Evolutionary conservation across 352 stramenopile genomes (phyloP).

Genomic region (Phytophthora citrophthora): DNA sequence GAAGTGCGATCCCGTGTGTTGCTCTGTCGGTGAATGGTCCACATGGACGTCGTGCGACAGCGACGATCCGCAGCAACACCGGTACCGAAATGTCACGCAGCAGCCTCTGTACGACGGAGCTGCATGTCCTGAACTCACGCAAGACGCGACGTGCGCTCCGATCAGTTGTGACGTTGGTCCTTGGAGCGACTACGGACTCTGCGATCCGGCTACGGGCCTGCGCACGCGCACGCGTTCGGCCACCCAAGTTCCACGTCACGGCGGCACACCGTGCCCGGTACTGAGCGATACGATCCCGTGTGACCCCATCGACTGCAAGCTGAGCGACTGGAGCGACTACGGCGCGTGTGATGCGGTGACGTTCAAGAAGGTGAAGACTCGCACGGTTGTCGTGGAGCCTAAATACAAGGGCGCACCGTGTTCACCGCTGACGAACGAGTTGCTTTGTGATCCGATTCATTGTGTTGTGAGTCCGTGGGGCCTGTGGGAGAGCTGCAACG

Average conservation of each 20-base stretch:
- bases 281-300: slow-evolving; percentile 48
- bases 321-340: slow-evolving; percentile 52
- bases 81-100: slow-evolving; percentile 42
- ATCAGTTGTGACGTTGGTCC: slow-evolving; percentile 47
- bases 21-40: slow-evolving; percentile 46
- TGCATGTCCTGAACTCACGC: slow-evolving; percentile 36
- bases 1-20: slow-evolving; percentile 53
- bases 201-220: slow-evolving; percentile 43
- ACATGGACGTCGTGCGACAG: slow-evolving; percentile 60
- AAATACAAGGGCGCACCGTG: slow-evolving; percentile 52
- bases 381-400: slow-evolving; percentile 33
- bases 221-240: slow-evolving; percentile 47
- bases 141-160: slow-evolving; percentile 47
- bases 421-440: slow-evolving; percentile 48
- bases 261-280: slow-evolving; percentile 37
- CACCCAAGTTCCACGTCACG: slow-evolving; percentile 26
- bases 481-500: slow-evolving; percentile 42
- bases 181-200: slow-evolving; percentile 55
- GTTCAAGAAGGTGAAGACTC: slow-evolving; percentile 57
- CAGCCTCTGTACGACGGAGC: slow-evolving; percentile 40
- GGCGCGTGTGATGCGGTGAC: slow-evolving; percentile 45
- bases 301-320: slow-evolving; percentile 51
- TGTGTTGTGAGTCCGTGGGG: slow-evolving; percentile 50
- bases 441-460: slow-evolving; percentile 57
- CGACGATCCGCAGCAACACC: slow-evolving; percentile 50